Conservation (phyloP, 169 alveolate genomes). For the Cryptosporidium ryanae region DNA sequence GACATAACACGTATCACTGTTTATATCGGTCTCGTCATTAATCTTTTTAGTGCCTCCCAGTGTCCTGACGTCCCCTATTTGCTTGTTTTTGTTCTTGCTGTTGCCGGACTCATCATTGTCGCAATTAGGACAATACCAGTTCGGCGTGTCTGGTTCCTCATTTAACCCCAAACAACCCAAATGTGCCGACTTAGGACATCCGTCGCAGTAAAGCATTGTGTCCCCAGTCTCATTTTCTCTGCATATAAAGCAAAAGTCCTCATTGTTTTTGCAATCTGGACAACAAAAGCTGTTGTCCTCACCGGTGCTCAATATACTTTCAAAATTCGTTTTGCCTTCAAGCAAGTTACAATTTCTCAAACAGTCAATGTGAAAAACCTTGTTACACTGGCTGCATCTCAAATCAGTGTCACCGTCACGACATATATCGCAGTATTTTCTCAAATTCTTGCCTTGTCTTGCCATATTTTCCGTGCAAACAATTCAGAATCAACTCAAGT, state of each 20-base stretch:
- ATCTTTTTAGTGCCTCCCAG: slow-evolving; percentile 80
- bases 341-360: slow-evolving; percentile 47
- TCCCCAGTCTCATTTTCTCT: slow-evolving; percentile 83
- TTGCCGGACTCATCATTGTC: slow-evolving; percentile 41
- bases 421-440: slow-evolving; percentile 72
- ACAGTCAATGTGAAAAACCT: slow-evolving; percentile 66
- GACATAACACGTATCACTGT: slow-evolving; percentile 89
- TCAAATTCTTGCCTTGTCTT: slow-evolving; percentile 53
- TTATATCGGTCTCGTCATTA: slow-evolving; percentile 82
- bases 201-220: slow-evolving; percentile 88
- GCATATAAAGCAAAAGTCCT: slow-evolving; percentile 87
- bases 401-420: slow-evolving; percentile 73
- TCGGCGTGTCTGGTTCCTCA: slow-evolving; percentile 87
- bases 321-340: slow-evolving; percentile 76
- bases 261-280: slow-evolving; percentile 85
- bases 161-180: slow-evolving; percentile 85
- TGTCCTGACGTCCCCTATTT: slow-evolving; percentile 82
- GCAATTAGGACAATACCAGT: slow-evolving; percentile 90
- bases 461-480: slow-evolving; percentile 21
- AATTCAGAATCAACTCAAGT: background rate
- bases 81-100: slow-evolving; percentile 86
- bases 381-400: slow-evolving; percentile 62
- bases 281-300: slow-evolving; percentile 79
- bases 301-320: background rate
- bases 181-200: slow-evolving; percentile 91